Evolutionary conservation across 495 filamentous ascomycete species (phyloP), one percentile per base, ranked within the genome.

Genomic region (Pyrenopolyporus hunteri): DNA sequence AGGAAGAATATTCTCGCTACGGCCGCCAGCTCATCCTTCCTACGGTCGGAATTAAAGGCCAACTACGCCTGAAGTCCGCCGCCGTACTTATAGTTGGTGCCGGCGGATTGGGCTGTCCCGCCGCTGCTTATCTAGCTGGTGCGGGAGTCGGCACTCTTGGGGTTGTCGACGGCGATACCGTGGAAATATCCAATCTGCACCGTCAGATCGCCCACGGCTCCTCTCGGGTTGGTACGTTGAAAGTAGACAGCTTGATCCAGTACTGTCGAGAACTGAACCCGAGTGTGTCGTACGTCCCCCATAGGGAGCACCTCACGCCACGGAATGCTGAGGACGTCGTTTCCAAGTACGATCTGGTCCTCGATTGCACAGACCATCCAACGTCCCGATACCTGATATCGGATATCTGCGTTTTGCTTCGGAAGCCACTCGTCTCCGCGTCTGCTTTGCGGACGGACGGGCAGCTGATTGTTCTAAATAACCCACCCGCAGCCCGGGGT

Each of bases 331-430:
- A 85, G 6, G 66, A 79, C 11, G 85, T 87, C 32, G 86, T 93
- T 49, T 48, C 73, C 0, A 57, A 73, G 2, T 97, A 95, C 70
- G 91, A 97, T 66, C 61, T 97, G 4, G 84, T 98, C 20, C 83
- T 98, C 23, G 94, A 98, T 73, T 98, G 94, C 67, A 96, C 92
- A 3, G 94, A 98, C 73, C 91, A 91, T 52, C 94, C 93, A 0
- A 87, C 88, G 4, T 88, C 92, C 0, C 90, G 94, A 32, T 98
- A 98, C 70, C 80, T 98, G 4, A 90, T 98, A 64, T 97, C 92
- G 0, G 94, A 98, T 64, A 82, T 90, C 11, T 91, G 90, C 47
- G 89, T 97, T 1, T 74, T 97, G 7, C 74, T 90, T 1, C 70
- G 78, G 1, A 97, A 93, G 64, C 86, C 92, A 0, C 80, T 98